A percentile compares a stretch with the other conserved stretches of the same genome.
Evolutionary conservation across 2,329 filamentous ascomycete species (phyloP).

Genomic region (Aureobasidium mangrovei): DNA sequence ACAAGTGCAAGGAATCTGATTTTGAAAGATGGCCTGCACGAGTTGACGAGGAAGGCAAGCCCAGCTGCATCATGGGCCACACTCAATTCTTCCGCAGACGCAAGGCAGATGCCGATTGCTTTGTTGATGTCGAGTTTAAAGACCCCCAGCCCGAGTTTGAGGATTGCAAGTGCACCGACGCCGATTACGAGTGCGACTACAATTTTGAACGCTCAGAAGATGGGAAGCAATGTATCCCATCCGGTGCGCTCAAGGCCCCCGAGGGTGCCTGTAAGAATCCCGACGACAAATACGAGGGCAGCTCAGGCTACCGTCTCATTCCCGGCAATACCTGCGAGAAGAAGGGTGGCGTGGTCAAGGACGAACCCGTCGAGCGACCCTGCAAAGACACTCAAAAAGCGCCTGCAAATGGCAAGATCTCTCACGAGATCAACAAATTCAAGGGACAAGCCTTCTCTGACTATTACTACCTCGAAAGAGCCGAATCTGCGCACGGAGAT

Average conservation of each 20-base stretch:
- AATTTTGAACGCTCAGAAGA: constrained; percentile 64
- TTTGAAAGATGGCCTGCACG: constrained; percentile 87
- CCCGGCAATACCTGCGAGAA: constrained; percentile 50
- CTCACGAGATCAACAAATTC: constrained; percentile 53
- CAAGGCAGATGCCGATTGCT: constrained; percentile 82
- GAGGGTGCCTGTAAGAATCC: constrained; percentile 64
- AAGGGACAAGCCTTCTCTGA: constrained; percentile 46
- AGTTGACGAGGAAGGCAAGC: constrained; percentile 66
- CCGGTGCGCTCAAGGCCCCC: constrained; percentile 55
- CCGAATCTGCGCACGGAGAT: constrained; percentile 50
- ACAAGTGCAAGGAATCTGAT: constrained; percentile 65
- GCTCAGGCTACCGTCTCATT: constrained; percentile 86
- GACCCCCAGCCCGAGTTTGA: constrained; percentile 62
- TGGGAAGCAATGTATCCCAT: constrained; percentile 58
- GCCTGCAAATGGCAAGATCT: constrained; percentile 59
- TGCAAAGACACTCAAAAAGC: constrained; percentile 55
- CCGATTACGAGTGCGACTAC: constrained; percentile 94
- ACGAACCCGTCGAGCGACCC: constrained; percentile 55
- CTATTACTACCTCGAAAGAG: constrained; percentile 71
- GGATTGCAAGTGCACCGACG: constrained; percentile 69
- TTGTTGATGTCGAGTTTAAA: constrained; percentile 77
- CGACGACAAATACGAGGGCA: constrained; percentile 69
- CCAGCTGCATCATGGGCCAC: constrained; percentile 91
- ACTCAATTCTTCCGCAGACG: constrained; percentile 78
- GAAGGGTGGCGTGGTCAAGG: constrained; percentile 32